phyloP scores from a whole-genome alignment of 441 rosid species.

The Erysimum cheiri region DNA sequence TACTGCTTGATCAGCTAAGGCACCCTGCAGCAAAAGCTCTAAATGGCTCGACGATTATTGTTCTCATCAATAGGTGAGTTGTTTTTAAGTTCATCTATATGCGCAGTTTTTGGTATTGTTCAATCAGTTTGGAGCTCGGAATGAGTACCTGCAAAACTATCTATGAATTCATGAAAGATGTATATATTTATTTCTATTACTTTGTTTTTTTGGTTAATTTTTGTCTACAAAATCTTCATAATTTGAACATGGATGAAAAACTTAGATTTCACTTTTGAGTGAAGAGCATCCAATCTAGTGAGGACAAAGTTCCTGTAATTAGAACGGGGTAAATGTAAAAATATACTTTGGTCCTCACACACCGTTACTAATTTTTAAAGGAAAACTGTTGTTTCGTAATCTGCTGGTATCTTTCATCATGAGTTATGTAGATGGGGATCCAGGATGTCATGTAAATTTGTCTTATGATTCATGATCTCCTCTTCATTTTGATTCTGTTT shows the following conservation, averaged over 20 bases:
- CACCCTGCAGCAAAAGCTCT: conserved; percentile 83
- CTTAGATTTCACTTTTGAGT: conserved; percentile 20
- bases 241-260: conserved; percentile 23
- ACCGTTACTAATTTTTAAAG: background rate
- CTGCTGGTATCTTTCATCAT: conserved; percentile 21
- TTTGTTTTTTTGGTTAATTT: conserved; percentile 9
- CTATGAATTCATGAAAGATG: conserved; percentile 9
- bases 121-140: conserved; percentile 8
- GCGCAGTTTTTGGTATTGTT: conserved; percentile 33
- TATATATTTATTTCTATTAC: conserved; percentile 15
- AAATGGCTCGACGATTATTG: conserved; percentile 67
- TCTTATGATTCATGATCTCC: conserved; percentile 28
- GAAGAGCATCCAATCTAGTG: conserved; percentile 24
- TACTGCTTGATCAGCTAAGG: conserved; percentile 96
- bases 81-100: conserved; percentile 30
- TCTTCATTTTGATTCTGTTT: conserved; percentile 34
- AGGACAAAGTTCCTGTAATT: conserved; percentile 18
- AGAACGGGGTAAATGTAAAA: conserved; percentile 7
- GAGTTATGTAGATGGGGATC: conserved; percentile 24
- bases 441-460: conserved; percentile 23
- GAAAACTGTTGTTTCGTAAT: conserved; percentile 16
- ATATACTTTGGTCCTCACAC: conserved; percentile 10
- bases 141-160: conserved; percentile 5
- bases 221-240: conserved; percentile 21
- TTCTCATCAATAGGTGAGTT: conserved; percentile 80